Conservation (phyloP, 192 early-diverging fungal species). For the Endogone sp. region DNA sequence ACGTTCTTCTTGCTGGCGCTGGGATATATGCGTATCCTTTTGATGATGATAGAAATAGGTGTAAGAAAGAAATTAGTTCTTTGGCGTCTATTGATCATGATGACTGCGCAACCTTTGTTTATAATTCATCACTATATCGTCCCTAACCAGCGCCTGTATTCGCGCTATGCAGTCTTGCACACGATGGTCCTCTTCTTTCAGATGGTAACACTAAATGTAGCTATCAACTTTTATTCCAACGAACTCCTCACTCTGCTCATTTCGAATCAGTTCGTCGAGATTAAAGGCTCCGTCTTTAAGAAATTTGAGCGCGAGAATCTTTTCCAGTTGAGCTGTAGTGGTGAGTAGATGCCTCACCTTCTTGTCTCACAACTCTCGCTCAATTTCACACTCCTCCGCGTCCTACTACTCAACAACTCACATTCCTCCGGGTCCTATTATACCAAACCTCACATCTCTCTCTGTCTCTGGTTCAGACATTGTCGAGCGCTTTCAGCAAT, state of each 20-base stretch:
- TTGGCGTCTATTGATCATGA: no score
- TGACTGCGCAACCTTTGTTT: no score
- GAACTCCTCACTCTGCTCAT: constrained; percentile 90
- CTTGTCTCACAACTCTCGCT: no score
- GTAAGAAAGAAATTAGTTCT: no score
- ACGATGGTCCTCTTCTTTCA: constrained; percentile 92
- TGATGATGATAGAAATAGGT: not conserved
- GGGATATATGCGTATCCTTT: constrained; percentile 69
- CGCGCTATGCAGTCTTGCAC: constrained; percentile 57
- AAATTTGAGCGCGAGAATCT: constrained; percentile 95
- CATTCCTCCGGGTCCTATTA: no score
- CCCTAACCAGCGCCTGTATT: no score
- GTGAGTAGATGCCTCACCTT: constrained; percentile 29
- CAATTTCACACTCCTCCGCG: no score
- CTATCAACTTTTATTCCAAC: constrained; percentile 95
- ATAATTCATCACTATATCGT: no score
- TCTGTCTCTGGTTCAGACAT: no score
- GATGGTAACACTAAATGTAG: constrained; percentile 93
- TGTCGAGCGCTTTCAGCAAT: constrained; percentile 92
- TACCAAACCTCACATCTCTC: no score
- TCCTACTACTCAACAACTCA: no score
- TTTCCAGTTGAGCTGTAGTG: constrained; percentile 91
- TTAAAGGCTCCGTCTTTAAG: constrained; percentile 97
- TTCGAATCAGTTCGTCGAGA: constrained; percentile 97
- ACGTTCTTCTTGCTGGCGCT: constrained; percentile 72